These are phyloP conservation scores for Candida nemodendra DNA, from an alignment of 805 yeast genomes.

Conservation along the genomic window DNA sequence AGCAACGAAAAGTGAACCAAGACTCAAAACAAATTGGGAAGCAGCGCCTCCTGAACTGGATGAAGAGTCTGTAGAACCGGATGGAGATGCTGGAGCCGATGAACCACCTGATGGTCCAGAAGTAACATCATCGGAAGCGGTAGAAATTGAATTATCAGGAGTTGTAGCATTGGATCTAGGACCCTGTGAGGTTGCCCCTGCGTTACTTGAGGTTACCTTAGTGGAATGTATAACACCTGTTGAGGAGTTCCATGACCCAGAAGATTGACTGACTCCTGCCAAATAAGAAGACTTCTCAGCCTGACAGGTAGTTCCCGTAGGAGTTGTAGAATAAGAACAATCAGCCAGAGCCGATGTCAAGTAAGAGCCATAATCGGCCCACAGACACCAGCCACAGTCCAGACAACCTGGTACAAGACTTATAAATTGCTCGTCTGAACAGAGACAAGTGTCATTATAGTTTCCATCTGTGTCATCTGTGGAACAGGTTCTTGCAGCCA, in stretches of 20 bases:
- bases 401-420: conserved; percentile 30
- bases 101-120: conserved; percentile 4
- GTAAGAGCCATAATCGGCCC: conserved; percentile 33
- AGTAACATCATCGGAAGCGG: conserved; percentile 1
- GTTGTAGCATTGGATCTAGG: background rate
- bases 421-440: conserved; percentile 28
- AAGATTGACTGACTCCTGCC: background rate
- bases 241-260: background rate
- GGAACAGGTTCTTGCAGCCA: conserved; percentile 33
- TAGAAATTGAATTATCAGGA: background rate
- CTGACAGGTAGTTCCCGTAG: conserved; percentile 33
- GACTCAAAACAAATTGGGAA: conserved; percentile 15
- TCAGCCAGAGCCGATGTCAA: conserved; percentile 29
- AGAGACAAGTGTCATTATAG: conserved; percentile 31
- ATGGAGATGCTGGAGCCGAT: conserved; percentile 3
- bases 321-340: conserved; percentile 30
- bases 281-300: background rate
- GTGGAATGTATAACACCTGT: background rate
- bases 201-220: background rate
- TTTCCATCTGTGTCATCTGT: conserved; percentile 27
- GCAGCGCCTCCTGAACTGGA: conserved; percentile 14
- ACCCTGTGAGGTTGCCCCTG: background rate
- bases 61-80: background rate
- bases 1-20: conserved; percentile 20
- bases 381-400: conserved; percentile 40